Evolutionary conservation across 768 basidiomycete species (phyloP).

Genomic region (Macrolepiota fuliginosa): DNA sequence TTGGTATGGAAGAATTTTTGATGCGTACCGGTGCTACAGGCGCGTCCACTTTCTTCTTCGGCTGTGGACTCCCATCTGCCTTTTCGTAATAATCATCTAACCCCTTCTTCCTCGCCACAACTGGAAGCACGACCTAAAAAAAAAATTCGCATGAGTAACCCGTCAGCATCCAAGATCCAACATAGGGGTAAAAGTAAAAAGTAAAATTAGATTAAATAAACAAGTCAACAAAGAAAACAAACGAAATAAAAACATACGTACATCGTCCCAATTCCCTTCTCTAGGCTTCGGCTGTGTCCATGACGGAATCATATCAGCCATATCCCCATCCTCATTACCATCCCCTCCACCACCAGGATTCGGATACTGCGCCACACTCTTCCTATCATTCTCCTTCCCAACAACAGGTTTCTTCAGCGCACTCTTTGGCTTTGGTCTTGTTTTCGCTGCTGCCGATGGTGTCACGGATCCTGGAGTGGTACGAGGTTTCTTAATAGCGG

Average conservation of each 20-base stretch:
- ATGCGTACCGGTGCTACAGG: slow-evolving; percentile 57
- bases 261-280: slow-evolving; percentile 85
- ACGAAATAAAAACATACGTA: slow-evolving; percentile 28
- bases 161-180: no score
- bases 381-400: slow-evolving; percentile 43
- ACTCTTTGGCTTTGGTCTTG: slow-evolving; percentile 34
- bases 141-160: background rate
- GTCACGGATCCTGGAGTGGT: slow-evolving; percentile 25
- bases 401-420: slow-evolving; percentile 30
- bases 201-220: slow-evolving; percentile 8
- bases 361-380: slow-evolving; percentile 70
- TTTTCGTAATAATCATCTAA: slow-evolving; percentile 68
- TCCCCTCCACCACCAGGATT: slow-evolving; percentile 45
- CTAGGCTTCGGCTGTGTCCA: slow-evolving; percentile 74
- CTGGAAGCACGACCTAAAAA: slow-evolving; percentile 74
- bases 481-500: slow-evolving; percentile 22
- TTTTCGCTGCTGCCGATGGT: slow-evolving; percentile 24
- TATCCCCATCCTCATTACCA: slow-evolving; percentile 44
- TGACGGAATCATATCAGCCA: slow-evolving; percentile 75
- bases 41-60: slow-evolving; percentile 35
- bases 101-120: slow-evolving; percentile 81
- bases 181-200: slow-evolving; percentile 4
- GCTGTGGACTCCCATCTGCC: slow-evolving; percentile 65
- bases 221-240: slow-evolving; percentile 7
- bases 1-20: background rate